These are phyloP conservation scores for Starmerella apicola DNA, from an alignment of 805 yeast genomes.

Conservation along the genomic window DNA sequence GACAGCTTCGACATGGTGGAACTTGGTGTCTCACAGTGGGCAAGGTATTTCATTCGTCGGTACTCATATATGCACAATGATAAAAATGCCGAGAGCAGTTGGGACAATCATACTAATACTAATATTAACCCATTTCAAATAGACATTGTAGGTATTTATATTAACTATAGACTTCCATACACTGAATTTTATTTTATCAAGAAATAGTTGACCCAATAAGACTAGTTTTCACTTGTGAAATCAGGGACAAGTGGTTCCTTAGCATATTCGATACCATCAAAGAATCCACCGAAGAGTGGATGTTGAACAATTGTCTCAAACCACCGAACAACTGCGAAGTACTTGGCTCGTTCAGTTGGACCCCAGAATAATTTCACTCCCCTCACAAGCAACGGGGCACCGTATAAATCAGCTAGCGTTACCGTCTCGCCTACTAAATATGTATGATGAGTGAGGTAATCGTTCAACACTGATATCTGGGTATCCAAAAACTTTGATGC, in stretches of 20 bases:
- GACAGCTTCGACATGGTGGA: slow-evolving; percentile 2
- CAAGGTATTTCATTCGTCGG: too few relatives aligned
- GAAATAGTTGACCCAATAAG: too few relatives aligned
- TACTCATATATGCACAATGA: too few relatives aligned
- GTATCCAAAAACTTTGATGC: slow-evolving; percentile 30
- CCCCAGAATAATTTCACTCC: slow-evolving; percentile 52
- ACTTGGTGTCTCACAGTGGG: too few relatives aligned
- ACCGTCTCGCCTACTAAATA: slow-evolving; percentile 59
- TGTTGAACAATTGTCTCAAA: slow-evolving; percentile 40
- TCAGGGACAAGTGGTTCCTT: slow-evolving; percentile 38
- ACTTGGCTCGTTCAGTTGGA: slow-evolving; percentile 45
- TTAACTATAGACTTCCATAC: too few relatives aligned
- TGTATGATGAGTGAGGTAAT: slow-evolving; percentile 46
- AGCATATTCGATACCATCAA: slow-evolving; percentile 42
- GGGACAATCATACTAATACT: too few relatives aligned
- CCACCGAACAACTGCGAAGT: slow-evolving; percentile 62
- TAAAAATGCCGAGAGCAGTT: too few relatives aligned
- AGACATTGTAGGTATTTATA: too few relatives aligned
- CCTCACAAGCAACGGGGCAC: slow-evolving; percentile 39
- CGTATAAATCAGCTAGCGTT: slow-evolving; percentile 53
- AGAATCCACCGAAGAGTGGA: slow-evolving; percentile 38
- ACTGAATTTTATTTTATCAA: too few relatives aligned
- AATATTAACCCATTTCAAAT: too few relatives aligned
- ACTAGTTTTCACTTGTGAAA: too few relatives aligned
- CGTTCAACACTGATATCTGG: slow-evolving; percentile 22